Percentiles rank a stretch among this genome's conserved stretches.
phyloP scores from a whole-genome alignment of 768 basidiomycete species.

The Dictyophora rubrovolvata region DNA sequence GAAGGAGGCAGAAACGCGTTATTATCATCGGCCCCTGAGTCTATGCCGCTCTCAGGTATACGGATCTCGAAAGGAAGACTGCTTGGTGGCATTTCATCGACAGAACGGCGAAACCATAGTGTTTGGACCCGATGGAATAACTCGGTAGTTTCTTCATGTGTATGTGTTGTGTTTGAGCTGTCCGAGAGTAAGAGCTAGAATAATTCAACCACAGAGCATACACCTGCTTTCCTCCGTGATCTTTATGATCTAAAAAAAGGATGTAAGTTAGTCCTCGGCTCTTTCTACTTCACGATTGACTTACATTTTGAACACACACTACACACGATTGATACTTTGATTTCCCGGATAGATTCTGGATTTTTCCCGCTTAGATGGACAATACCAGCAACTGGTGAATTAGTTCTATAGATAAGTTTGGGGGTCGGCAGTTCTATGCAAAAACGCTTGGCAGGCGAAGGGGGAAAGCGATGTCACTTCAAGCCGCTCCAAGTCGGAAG shows the following conservation, averaged over 20 bases:
- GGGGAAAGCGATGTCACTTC: too few species aligned
- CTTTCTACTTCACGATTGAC: background rate
- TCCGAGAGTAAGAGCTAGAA: background rate
- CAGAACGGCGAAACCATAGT: background rate
- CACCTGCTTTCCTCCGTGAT: background rate
- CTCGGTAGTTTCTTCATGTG: background rate
- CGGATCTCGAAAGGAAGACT: background rate
- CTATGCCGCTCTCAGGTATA: background rate
- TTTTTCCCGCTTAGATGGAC: conserved; percentile 1
- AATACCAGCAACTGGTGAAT: background rate
- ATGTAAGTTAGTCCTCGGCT: background rate
- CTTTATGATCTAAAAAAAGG: background rate
- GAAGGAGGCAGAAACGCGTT: background rate
- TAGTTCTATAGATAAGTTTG: background rate
- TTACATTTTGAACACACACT: background rate
- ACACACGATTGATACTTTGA: conserved; percentile 2
- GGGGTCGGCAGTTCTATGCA: background rate
- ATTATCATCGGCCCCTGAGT: background rate
- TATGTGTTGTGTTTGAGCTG: background rate
- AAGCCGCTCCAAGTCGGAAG: too few species aligned
- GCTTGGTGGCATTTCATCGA: background rate
- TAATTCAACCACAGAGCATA: background rate
- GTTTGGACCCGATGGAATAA: background rate
- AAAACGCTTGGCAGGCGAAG: background rate
- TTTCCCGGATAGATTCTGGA: background rate